Conservation (phyloP, 305 asterid genomes). For the Fraxinus latifolia region DNA sequence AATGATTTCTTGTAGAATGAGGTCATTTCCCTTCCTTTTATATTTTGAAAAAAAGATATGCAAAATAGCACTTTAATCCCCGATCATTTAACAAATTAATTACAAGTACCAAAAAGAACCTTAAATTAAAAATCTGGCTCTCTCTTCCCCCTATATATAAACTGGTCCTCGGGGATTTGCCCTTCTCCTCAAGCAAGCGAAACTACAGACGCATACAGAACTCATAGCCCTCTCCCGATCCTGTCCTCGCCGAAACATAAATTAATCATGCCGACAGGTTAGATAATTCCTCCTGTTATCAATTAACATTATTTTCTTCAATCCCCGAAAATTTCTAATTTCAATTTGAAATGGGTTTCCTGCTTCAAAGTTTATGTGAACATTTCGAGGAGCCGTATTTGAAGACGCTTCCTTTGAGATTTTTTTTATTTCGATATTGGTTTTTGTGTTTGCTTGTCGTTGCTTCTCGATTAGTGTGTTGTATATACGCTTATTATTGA, state of each 20-base stretch:
- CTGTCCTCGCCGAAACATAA: conserved; percentile 18
- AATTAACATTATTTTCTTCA: neutral
- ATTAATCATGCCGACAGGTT: conserved; percentile 36
- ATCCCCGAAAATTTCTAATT: neutral
- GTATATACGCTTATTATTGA: neutral
- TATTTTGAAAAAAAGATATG: no score
- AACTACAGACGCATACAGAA: neutral
- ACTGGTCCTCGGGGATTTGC: neutral
- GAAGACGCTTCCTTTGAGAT: neutral
- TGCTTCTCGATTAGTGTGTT: neutral
- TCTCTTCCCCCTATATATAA: neutral
- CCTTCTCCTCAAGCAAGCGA: conserved; percentile 36
- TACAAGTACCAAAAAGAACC: neutral
- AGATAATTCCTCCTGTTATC: neutral
- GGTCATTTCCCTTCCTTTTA: neutral
- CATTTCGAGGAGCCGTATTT: neutral
- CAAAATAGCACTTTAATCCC: neutral
- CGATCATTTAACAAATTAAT: neutral
- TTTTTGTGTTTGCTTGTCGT: neutral
- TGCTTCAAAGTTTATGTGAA: neutral
- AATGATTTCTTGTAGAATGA: no score
- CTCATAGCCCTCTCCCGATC: conserved; percentile 27
- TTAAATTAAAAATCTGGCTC: neutral
- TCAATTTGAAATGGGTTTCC: neutral
- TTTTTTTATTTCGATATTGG: neutral